A percentile compares a stretch with the other conserved stretches of the same genome.
These are phyloP conservation scores for Cutaneotrichosporon cutaneum DNA, from an alignment of 1,284 basidiomycete genomes.

Conservation along the genomic window DNA sequence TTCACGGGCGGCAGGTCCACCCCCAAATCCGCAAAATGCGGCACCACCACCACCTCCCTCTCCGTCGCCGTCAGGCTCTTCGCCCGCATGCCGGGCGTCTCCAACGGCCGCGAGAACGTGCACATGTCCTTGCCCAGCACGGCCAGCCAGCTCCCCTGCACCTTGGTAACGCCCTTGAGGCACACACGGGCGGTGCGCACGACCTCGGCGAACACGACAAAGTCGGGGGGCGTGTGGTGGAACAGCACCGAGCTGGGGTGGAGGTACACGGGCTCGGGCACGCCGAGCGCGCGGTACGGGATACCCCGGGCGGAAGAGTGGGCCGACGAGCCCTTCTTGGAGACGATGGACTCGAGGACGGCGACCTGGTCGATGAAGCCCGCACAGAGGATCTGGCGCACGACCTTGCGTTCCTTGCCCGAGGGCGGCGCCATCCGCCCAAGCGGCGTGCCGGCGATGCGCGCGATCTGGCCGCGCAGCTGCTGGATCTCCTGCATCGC, in stretches of 20 bases:
- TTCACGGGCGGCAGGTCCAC: constrained; percentile 82
- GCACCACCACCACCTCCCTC: constrained; percentile 63
- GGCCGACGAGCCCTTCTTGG: constrained; percentile 59
- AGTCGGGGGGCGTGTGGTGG: constrained; percentile 74
- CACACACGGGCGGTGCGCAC: constrained; percentile 71
- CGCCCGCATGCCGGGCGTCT: constrained; percentile 57
- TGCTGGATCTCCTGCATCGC: constrained; percentile 99
- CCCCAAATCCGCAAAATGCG: constrained; percentile 74
- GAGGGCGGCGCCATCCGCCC: constrained; percentile 55
- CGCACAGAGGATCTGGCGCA: constrained; percentile 83
- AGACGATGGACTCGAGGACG: constrained; percentile 78
- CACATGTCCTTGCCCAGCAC: constrained; percentile 77
- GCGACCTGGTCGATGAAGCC: constrained; percentile 97
- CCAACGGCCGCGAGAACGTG: constrained; percentile 80
- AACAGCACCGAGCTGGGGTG: constrained; percentile 85
- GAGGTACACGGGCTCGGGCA: constrained; percentile 85
- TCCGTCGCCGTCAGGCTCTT: constrained; percentile 40
- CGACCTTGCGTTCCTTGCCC: constrained; percentile 76
- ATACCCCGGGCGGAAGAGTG: constrained; percentile 75
- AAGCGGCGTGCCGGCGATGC: constrained; percentile 70
- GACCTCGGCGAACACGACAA: constrained; percentile 79
- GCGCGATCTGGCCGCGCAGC: constrained; percentile 83
- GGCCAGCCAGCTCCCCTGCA: constrained; percentile 88
- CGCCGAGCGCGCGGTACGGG: constrained; percentile 78
- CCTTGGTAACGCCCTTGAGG: constrained; percentile 80